phyloP scores from a whole-genome alignment of 768 basidiomycete genomes.

The Termitomyces sp. region DNA sequence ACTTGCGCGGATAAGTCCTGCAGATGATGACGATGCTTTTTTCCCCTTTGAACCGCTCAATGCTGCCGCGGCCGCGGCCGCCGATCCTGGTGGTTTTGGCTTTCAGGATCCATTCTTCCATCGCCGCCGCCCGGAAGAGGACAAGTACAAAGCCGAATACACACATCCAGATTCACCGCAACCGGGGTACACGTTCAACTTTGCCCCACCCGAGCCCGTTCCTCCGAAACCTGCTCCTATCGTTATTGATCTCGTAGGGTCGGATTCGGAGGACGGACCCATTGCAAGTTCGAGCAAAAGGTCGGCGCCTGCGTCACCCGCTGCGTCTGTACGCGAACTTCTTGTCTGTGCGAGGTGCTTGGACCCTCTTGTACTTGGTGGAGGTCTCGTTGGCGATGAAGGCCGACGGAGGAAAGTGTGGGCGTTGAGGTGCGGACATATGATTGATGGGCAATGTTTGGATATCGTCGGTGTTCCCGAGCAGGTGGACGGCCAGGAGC shows the following conservation, averaged over 20 bases:
- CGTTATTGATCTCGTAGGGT: constrained; percentile 28
- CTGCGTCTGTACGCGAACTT: constrained; percentile 28
- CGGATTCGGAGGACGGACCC: constrained; percentile 30
- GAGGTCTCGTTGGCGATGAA: constrained; percentile 41
- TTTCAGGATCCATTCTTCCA: constrained; percentile 8
- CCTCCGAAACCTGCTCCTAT: constrained; percentile 24
- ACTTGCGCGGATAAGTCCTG: constrained; percentile 3
- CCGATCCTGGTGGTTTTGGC: constrained; percentile 2
- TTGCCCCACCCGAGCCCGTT: constrained; percentile 38
- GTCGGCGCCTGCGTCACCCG: constrained; percentile 4
- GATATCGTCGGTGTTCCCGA: constrained; percentile 40
- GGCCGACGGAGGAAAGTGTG: constrained; percentile 49
- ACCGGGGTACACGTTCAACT: constrained; percentile 68
- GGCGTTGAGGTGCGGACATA: constrained; percentile 72
- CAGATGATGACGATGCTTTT: constrained; percentile 3
- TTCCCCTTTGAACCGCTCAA: not conserved
- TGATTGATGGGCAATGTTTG: constrained; percentile 75
- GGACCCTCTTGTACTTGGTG: constrained; percentile 56
- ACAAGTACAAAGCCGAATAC: constrained; percentile 51
- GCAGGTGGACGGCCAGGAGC: constrained; percentile 6
- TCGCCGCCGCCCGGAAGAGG: constrained; percentile 6
- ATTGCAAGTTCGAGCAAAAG: constrained; percentile 8
- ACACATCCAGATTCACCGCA: constrained; percentile 56
- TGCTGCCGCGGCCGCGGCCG: not conserved
- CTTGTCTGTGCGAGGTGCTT: constrained; percentile 67